These are phyloP conservation scores for Ottelia alismoides DNA, from an alignment of 106 monocot species.

Conservation along the genomic window DNA sequence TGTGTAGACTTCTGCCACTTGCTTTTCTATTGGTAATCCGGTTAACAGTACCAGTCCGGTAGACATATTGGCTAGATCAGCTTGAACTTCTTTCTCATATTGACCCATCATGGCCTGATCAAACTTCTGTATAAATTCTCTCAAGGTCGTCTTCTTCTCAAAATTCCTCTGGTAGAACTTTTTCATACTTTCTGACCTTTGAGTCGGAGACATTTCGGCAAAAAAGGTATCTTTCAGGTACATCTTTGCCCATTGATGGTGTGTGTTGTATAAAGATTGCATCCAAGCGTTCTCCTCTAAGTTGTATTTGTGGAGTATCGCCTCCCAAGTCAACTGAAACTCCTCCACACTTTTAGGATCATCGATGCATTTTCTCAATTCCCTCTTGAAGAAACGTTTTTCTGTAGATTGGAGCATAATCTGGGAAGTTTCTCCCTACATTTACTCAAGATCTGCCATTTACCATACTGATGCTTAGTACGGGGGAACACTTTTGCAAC, in stretches of 20 bases:
- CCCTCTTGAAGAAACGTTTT: conserved; percentile 2
- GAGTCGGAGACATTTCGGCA: conserved; percentile 47
- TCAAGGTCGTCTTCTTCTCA: conserved; percentile 24
- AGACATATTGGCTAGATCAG: conserved; percentile 28
- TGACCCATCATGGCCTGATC: conserved; percentile 36
- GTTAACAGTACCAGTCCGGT: conserved; percentile 35
- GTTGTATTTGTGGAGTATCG: conserved; percentile 40
- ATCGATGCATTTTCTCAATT: conserved; percentile 16
- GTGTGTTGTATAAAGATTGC: conserved; percentile 32
- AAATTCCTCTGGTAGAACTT: conserved; percentile 45
- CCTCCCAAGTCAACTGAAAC: conserved; percentile 42
- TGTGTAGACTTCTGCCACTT: conserved; percentile 55
- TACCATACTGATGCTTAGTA: conserved; percentile 15
- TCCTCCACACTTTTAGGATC: conserved; percentile 9
- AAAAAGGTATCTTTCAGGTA: conserved; percentile 56
- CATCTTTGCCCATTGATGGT: conserved; percentile 58
- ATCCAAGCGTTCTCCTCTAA: conserved; percentile 66
- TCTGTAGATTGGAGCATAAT: neutral
- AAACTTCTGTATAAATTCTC: conserved; percentile 40
- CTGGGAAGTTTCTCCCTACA: conserved; percentile 12
- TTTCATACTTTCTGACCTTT: conserved; percentile 53
- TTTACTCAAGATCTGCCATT: conserved; percentile 15
- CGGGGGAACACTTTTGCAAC: conserved; percentile 5
- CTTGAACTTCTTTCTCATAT: conserved; percentile 46
- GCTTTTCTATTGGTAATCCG: conserved; percentile 37